Base-by-base conservation (phyloP, 768 basidiomycete species). In the Strobilomyces echinocephalus region DNA sequence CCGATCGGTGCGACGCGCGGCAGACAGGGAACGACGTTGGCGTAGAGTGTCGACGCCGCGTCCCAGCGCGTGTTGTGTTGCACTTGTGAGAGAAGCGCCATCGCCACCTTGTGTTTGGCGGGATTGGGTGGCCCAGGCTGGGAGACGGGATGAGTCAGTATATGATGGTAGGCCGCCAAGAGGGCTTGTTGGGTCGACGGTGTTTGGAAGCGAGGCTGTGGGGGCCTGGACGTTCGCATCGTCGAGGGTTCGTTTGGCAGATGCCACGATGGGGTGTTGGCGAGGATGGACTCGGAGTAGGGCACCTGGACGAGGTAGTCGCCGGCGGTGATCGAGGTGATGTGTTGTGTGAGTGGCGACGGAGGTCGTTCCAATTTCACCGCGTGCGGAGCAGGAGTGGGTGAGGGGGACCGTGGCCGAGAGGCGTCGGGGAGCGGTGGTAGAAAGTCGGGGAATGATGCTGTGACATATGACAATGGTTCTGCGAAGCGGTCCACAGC, bases 241-340 rank as follows among this genome's bases (percentile, higher is more conserved):
- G 63, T 52, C 8, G 75, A 66, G 4, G 65, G 64, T 8, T 67
- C 63, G 2, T 79, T 61, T 3, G 85, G 87, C 0, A 91, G 73
- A 64, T 90, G 88, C 82, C 86, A 84, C 61, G 85, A 78, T 16
- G 86, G 77, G 8, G 79, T 74, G 8, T 76, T 72, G 5, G 86
- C 78, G 21, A 91, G 79, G 4, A 85, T 76, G 0, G 89, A 91
- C 59, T 85, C 81, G 2, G 78, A 78, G 62, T 91, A 91, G 5
- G 88, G 86, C 1, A 90, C 79, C 61, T 82, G 81, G 11, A 84
- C 79, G 24, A 84, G 73, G 54, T 87, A 87, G 66, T 91, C 86
- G 3, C 88, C 83, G 2, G 84, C 77, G 3, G 70, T 65, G 11
- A 72, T 60, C 12, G 76, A 70, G 5, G 69, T 64, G 3, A 76